Evolutionary conservation across 2,329 filamentous ascomycete species (phyloP), one percentile per base, ranked within the genome.

Genomic region (Aureobasidium sp.): DNA sequence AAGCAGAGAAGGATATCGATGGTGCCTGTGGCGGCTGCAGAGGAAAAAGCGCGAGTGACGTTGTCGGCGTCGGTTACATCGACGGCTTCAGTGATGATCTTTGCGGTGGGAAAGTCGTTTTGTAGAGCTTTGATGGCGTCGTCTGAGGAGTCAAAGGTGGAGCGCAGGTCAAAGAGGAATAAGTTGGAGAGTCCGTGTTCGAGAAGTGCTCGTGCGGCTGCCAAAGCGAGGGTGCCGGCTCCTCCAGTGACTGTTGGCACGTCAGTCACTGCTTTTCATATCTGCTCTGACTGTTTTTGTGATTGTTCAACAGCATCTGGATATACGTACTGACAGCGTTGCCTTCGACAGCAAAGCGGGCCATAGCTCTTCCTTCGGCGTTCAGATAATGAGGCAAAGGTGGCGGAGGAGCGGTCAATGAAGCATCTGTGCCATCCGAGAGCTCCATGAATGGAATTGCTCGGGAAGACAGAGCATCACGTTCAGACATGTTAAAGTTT

Each of bases 121-220:
- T 75, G 74, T 0, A 90, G 77, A 1, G 67, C 62, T 1, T 75
- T 67, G 55, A 87, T 77, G 29, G 76, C 72, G 6, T 70, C 64
- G 62, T 75, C 70, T 1, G 79, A 72, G 36, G 74, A 72, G 34
- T 68, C 67, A 3, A 73, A 65, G 2, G 79, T 75, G 4, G 74
- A 69, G 67, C 81, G 75, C 14, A 86, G 69, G 70, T 89, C 87
- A 69, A 87, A 82, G 34, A 90, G 78, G 45, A 79, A 79, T 12
- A 89, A 74, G 2, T 82, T 83, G 0, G 75, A 70, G 1, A 84
- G 75, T 8, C 87, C 87, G 68, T 90, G 87, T 72, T 90, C 86
- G 41, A 90, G 84, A 22, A 90, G 79, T 1, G 87, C 87, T 49
- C 79, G 75, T 1, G 82, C 82, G 31, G 81, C 79, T 61, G 79